Base-by-base conservation (phyloP, 2,329 filamentous ascomycete genomes). In the Xylaria sp. region DNA sequence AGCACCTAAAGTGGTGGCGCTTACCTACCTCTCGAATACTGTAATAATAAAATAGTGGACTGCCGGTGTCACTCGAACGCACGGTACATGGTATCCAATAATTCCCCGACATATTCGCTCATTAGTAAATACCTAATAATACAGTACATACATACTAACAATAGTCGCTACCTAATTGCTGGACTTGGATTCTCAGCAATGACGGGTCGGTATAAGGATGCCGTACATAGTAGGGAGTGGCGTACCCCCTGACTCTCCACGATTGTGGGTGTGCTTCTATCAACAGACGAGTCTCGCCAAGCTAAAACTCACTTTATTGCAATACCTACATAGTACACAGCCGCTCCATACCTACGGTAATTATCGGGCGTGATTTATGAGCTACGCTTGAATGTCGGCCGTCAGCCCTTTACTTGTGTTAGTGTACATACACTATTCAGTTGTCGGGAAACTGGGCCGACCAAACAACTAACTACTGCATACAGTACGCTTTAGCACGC, bases 391-490 rank as follows among this genome's bases (percentile, higher is more conserved):
- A 43, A 61, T 52, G 23, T 39, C 59, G 52, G 46, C 52, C 50
- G 15, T 30, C 48, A 53, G 32, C 45, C 25, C 56, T 30, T 39
- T 32, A 45, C 15, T 41, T 34, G 28, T 34, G 39, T 59, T 28
- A 41, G 36, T 20, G 9, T 34, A 13, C 25, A 59, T 46, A 4
- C 25, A 59, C 56, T 34, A 45, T 59, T 59, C 41, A 59, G 39
- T 23, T 46, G 56, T 43, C 41, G 56, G 56, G 56, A 52, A 52
- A 55, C 52, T 55, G 52, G n/a, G 10, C 52, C 52, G 52, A 55
- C 32, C n/a, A 20, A 36, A 32, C 52, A 55, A 55, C 32, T 34
- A 23, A 36, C 18, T 30, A 36, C 52, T 20, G 12, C 28, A 15
- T 50, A 28, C n/a, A n/a, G n/a, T n/a, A n/a, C n/a, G n/a, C 46